Conservation (phyloP, 331 rosid species). For the Quercus lobata region DNA sequence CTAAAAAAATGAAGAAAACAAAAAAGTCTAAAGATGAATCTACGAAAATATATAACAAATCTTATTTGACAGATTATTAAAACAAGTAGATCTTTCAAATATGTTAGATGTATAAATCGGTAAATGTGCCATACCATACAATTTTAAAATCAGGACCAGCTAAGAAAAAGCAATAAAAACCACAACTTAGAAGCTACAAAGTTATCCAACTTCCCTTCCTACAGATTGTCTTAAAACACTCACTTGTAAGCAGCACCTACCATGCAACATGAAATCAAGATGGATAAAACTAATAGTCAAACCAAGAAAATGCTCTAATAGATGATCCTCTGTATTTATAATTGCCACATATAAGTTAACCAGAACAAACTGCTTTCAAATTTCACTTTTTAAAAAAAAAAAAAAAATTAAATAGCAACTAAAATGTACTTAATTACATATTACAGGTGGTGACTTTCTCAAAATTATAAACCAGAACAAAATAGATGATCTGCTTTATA, state of each 20-base stretch:
- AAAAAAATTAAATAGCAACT: no score
- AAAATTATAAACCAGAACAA: no score
- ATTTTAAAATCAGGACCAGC: neutral
- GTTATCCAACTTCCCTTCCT: neutral
- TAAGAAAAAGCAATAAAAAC: neutral
- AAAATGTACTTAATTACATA: no score
- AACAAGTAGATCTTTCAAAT: neutral
- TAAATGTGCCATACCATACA: neutral
- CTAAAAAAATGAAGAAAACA: neutral
- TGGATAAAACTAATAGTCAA: neutral
- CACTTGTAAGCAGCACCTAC: neutral
- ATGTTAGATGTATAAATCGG: neutral
- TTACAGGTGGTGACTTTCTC: no score
- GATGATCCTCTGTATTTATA: neutral
- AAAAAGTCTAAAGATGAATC: neutral
- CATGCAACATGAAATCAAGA: neutral
- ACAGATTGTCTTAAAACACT: neutral
- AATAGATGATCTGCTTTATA: no score
- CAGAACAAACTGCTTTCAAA: no score
- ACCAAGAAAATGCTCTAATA: neutral
- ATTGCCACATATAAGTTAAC: no score
- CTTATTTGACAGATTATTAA: neutral
- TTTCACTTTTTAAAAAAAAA: no score
- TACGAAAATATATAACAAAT: neutral
- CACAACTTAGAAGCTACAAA: neutral